Base-by-base conservation (phyloP, 75 land plant species). In the Sequoiadendron giganteum region DNA sequence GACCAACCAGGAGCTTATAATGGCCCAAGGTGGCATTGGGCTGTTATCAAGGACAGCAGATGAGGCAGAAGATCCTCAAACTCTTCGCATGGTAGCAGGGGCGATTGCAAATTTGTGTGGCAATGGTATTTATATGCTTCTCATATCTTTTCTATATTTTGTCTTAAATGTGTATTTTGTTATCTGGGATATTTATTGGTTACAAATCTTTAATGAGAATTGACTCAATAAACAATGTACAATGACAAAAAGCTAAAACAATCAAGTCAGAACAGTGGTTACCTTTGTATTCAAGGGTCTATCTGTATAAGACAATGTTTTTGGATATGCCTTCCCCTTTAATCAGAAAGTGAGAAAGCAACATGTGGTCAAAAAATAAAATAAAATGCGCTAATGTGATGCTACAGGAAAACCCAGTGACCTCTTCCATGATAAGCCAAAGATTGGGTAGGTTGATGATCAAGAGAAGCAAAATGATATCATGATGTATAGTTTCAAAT, bases 81-180 rank as follows among this genome's bases (percentile, higher is more conserved):
- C 97, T 28, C 95, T 96, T 70, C 89, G 98, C 15, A 96, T 96
- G 98, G 97, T 96, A 86, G 98, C 98, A 68, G 98, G 98, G 78
- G 98, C 98, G 32, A 92, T 96, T 43, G 98, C 98, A 61, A 96
- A 96, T 91, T 88, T 96, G 9, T 96, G 98, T 89, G 98, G 97
- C 61, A 96, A 96, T 91, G 98, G 98, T 96, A 96, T 86, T 38
- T 36, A 21, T 3, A 18, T 83, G 16, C n/a, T 39, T 87, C 10
- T 21, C 3, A 49, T 80, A 32, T 75, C 28, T 40, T 42, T 86
- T 86, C 34, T 4, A 21, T 21, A 28, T 86, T 48, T 32, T 5
- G 15, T 52, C 3, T 36, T 36, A 55, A 19, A 38, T 85, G 25
- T 87, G 70, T 21, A 65, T 65, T 25, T 65, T 65, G 28, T 65